A percentile compares a stretch with the other conserved stretches of the same genome.
Conservation (phyloP, 352 stramenopile species). For the Achlya hypogyna region DNA sequence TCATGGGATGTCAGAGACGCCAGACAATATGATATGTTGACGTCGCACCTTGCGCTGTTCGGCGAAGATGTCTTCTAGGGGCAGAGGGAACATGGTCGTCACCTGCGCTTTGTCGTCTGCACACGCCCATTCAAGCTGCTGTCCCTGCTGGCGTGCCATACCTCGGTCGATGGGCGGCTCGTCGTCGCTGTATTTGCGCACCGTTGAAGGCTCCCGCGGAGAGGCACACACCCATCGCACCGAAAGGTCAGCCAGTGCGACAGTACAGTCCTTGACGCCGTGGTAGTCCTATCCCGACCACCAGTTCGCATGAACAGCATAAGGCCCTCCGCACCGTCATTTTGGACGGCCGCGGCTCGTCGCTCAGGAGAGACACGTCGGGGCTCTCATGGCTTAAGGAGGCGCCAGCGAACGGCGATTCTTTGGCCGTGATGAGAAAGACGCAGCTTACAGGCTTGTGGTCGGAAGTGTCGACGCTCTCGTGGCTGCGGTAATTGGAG, state of each 20-base stretch:
- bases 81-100: constrained; percentile 61
- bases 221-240: neutral
- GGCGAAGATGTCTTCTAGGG: constrained; percentile 69
- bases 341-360: neutral
- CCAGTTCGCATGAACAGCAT: neutral
- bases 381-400: neutral
- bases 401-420: neutral
- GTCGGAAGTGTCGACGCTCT: constrained; percentile 63
- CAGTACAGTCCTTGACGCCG: neutral
- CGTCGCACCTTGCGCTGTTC: constrained; percentile 68
- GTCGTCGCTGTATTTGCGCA: neutral
- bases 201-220: neutral
- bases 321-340: neutral
- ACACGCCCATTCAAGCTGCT: neutral
- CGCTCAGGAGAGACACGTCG: neutral
- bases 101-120: neutral
- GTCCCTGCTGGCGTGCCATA: no score
- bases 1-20: neutral
- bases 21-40: neutral
- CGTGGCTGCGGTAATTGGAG: constrained; percentile 66
- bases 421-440: constrained; percentile 34
- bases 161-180: neutral
- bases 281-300: neutral
- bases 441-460: constrained; percentile 73
- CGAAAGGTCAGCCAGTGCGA: neutral